Evolutionary conservation across 495 filamentous ascomycete species (phyloP).

Genomic region (Penicillium samsonianum): DNA sequence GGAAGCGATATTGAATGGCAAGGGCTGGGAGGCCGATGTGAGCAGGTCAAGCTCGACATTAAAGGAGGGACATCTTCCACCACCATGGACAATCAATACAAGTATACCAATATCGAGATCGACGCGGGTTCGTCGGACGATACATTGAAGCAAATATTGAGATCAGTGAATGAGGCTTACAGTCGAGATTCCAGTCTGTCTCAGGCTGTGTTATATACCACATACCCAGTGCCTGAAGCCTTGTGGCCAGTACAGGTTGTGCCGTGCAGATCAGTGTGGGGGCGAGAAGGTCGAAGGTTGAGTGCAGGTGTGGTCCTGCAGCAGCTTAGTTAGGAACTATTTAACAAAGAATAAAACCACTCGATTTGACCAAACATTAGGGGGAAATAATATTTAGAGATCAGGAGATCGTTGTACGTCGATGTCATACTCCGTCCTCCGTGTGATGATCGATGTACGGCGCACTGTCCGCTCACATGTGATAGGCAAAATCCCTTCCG

Average conservation of each 20-base stretch:
- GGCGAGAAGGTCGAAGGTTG: constrained; percentile 37
- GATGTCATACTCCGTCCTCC: constrained; percentile 12
- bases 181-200: constrained; percentile 13
- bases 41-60: constrained; percentile 23
- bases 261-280: constrained; percentile 52
- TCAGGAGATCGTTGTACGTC: not conserved
- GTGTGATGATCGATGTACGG: constrained; percentile 14
- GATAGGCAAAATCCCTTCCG: constrained; percentile 36
- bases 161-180: constrained; percentile 21
- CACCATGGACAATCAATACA: constrained; percentile 24
- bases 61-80: constrained; percentile 25
- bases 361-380: not conserved
- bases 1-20: constrained; percentile 75
- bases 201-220: constrained; percentile 44
- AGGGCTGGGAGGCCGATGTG: constrained; percentile 45
- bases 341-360: not conserved
- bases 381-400: not conserved
- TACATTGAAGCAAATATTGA: constrained; percentile 26
- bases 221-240: constrained; percentile 24
- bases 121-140: constrained; percentile 15
- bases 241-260: constrained; percentile 44
- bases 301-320: constrained; percentile 44
- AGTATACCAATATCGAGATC: constrained; percentile 39
- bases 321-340: constrained; percentile 5
- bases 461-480: constrained; percentile 28